Evolutionary conservation across 2,329 filamentous ascomycete species (phyloP), one percentile per base, ranked within the genome.

Genomic region (Monilinia polystroma): DNA sequence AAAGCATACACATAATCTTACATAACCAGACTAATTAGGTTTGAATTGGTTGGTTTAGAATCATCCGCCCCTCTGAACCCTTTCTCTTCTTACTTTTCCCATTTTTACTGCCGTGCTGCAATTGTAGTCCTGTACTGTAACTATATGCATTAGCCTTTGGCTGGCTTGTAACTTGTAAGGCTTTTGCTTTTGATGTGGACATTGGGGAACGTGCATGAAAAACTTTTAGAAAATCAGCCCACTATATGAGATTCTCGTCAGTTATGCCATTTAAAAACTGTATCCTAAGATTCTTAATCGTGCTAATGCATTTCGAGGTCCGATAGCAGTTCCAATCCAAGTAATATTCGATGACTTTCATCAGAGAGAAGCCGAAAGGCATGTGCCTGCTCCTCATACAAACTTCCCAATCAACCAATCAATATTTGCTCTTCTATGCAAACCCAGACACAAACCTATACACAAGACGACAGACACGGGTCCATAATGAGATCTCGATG

Each of bases 201-300:
- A 10, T 62, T 51, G 32, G 49, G 49, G 26, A 55, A 47, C 41
- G 29, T 64, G 52, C 63, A 64, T 64, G 52, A 64, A 35, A 35
- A 64, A 58, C 45, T 51, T 38, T 51, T 4, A 3, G 12, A 49
- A 51, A 64, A 64, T 64, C 63, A 64, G 63, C 26, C 53, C 63
- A 64, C 14, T 64, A 47, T 57, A 57, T 23, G 38, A 57, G 26
- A 57, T 57, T 47, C 63, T 64, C 63, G 52, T 64, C 52, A 43
- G 63, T 64, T 64, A 47, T 64, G n/a, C 18, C n/a, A 47, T 64
- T 49, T 38, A 14, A 45, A 26, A 47, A 57, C 54, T 57, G 32
- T 43, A 47, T 62, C 35, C 62, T 64, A 56, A 45, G 18, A 32
- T 20, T 16, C 16, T 32, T 47, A 7, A 35, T 35, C 5, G 32